Base-by-base conservation (phyloP, 805 yeast species). In the Cyberlindnera saturnus region DNA sequence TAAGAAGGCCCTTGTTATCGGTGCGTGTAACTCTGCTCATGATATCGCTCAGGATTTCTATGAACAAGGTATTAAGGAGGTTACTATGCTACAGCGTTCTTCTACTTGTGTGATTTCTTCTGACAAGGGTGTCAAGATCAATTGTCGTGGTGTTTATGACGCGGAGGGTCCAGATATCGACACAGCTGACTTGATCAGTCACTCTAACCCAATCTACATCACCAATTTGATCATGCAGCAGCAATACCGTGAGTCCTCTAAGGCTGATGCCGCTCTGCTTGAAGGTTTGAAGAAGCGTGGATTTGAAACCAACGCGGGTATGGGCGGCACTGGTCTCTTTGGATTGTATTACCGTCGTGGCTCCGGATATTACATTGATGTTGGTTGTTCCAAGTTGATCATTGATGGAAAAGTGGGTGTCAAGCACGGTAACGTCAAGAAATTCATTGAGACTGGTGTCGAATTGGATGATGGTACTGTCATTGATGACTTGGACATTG, bases 321-420 rank as follows among this genome's bases (percentile, higher is more conserved):
- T 61, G 55, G 75, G 71, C 23, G 69, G 62, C 28, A 65, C 73
- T 32, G 75, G 76, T 4, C 50, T 70, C 41, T 63, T 66, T 42
- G 67, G 71, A 17, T 55, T 65, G 41, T 64, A 68, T 47, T 59
- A 56, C 48, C 57, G 72, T 40, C 60, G 69, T 50, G 72, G 71
- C 29, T 73, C 75, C 1, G 76, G 76, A 35, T 71, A 70, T 51
- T 71, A 71, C 50, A 67, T 66, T 43, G 74, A 71, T 47, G 73
- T 69, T 36, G 76, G 76, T 8, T 63, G 68, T 45, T 66, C 73
- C 30, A 61, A 59, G 34, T 52, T 65, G 44, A 67, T 71, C 43
- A 56, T 60, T 34, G 65, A 67, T 11, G 71, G 68, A 14, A 65
- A 66, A 45, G 64, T 71, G 44, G 54, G 58, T 28, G 54, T 71